Percentiles rank a stretch among this genome's conserved stretches.
Evolutionary conservation across 257 asterid species (phyloP).

Genomic region (Striga asiatica): DNA sequence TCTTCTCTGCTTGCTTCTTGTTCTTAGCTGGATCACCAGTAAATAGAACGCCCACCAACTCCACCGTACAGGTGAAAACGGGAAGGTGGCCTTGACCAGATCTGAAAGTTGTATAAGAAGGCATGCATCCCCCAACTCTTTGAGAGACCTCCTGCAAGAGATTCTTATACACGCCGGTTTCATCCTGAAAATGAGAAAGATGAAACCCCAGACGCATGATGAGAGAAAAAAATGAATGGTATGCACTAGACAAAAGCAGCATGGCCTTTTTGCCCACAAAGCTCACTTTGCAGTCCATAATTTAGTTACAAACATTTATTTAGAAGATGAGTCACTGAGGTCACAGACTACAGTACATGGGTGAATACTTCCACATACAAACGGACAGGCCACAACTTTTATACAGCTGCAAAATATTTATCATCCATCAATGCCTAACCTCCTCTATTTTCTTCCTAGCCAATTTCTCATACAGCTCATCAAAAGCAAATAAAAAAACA

Average conservation of each 20-base stretch:
- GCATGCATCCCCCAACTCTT: slow-evolving; percentile 66
- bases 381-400: background rate
- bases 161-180: slow-evolving; percentile 80
- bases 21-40: slow-evolving; percentile 75
- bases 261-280: slow-evolving; percentile 7
- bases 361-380: background rate
- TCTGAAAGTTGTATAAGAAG: slow-evolving; percentile 62
- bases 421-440: background rate
- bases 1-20: slow-evolving; percentile 84
- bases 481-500: background rate
- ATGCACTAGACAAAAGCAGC: background rate
- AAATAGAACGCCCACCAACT: slow-evolving; percentile 61
- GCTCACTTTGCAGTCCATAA: background rate
- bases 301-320: background rate
- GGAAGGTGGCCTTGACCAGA: slow-evolving; percentile 70
- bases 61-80: slow-evolving; percentile 58
- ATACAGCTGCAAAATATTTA: background rate
- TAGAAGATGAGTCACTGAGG: background rate
- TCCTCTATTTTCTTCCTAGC: background rate
- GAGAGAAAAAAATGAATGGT: background rate
- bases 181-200: slow-evolving; percentile 40
- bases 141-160: slow-evolving; percentile 78
- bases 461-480: no score
- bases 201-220: background rate
- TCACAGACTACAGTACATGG: background rate